A percentile compares a stretch with the other conserved stretches of the same genome.
Evolutionary conservation across 345 rosid genomes (phyloP).

Genomic region (Rhodamnia rubescens): DNA sequence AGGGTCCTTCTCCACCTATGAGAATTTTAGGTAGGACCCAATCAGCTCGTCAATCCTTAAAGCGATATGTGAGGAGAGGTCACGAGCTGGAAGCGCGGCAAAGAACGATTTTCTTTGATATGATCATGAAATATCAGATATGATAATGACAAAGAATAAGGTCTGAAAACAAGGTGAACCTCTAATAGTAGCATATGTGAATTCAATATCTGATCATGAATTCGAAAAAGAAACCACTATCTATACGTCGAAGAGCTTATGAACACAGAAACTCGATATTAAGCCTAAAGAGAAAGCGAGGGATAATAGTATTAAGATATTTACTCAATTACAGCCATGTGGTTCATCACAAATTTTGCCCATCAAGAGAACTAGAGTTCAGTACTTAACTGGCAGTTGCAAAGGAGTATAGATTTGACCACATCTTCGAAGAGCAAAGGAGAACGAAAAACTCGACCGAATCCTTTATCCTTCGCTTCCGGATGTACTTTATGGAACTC

Average conservation of each 20-base stretch:
- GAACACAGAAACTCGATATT: neutral
- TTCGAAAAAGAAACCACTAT: neutral
- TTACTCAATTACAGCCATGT: neutral
- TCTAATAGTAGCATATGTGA: neutral
- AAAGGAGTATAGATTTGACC: conserved; percentile 38
- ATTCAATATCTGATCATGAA: neutral
- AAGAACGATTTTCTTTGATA: neutral
- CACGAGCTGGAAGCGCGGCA: neutral
- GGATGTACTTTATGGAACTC: conserved; percentile 28
- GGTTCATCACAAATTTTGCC: neutral
- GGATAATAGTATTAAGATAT: neutral
- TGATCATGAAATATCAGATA: neutral
- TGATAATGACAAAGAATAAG: neutral
- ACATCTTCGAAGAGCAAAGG: conserved; percentile 43
- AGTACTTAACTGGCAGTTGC: conserved; percentile 10
- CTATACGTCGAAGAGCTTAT: neutral
- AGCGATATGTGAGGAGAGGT: neutral
- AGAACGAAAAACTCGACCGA: conserved; percentile 38
- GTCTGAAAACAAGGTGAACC: neutral
- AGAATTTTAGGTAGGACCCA: neutral
- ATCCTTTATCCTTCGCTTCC: conserved; percentile 19
- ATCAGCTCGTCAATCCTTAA: neutral
- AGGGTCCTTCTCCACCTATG: conserved; percentile 32
- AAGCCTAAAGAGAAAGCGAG: neutral
- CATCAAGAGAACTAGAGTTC: neutral